Evolutionary conservation across 768 basidiomycete genomes (phyloP).

Genomic region (Auricularia sp.): DNA sequence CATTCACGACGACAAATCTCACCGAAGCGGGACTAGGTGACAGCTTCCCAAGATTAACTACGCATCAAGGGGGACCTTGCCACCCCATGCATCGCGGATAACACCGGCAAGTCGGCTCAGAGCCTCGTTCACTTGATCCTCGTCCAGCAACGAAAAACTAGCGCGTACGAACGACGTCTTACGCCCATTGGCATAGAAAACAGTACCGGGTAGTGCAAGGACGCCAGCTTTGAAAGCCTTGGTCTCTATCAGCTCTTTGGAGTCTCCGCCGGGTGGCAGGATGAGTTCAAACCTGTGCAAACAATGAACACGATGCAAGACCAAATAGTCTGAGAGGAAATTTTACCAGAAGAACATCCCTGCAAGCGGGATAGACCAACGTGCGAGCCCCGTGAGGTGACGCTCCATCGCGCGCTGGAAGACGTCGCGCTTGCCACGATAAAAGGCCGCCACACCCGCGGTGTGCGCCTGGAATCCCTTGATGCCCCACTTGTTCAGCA

Average conservation of each 20-base stretch:
- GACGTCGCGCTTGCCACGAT: constrained; percentile 58
- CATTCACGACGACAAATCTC: no score
- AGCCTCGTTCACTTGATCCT: constrained; percentile 65
- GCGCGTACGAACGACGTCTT: constrained; percentile 71
- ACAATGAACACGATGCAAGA: not conserved
- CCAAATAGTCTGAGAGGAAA: not conserved
- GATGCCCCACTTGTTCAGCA: constrained; percentile 65
- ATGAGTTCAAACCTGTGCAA: constrained; percentile 57
- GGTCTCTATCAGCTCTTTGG: constrained; percentile 57
- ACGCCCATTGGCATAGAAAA: constrained; percentile 64
- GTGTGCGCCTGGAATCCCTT: constrained; percentile 65
- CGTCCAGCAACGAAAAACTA: constrained; percentile 60
- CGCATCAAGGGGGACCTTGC: not conserved
- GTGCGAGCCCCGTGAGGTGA: constrained; percentile 68
- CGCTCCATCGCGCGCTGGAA: constrained; percentile 69
- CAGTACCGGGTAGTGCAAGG: constrained; percentile 79
- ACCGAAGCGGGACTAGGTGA: no score
- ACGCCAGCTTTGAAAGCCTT: constrained; percentile 74
- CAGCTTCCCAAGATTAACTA: not conserved
- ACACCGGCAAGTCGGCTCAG: constrained; percentile 47
- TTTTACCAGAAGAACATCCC: constrained; percentile 86
- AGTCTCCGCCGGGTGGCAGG: constrained; percentile 47
- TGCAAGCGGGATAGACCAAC: constrained; percentile 60
- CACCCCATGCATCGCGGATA: constrained; percentile 15
- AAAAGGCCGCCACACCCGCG: constrained; percentile 58